phyloP scores from a whole-genome alignment of 2,329 filamentous ascomycete species.

The Diaporthe ampelina region DNA sequence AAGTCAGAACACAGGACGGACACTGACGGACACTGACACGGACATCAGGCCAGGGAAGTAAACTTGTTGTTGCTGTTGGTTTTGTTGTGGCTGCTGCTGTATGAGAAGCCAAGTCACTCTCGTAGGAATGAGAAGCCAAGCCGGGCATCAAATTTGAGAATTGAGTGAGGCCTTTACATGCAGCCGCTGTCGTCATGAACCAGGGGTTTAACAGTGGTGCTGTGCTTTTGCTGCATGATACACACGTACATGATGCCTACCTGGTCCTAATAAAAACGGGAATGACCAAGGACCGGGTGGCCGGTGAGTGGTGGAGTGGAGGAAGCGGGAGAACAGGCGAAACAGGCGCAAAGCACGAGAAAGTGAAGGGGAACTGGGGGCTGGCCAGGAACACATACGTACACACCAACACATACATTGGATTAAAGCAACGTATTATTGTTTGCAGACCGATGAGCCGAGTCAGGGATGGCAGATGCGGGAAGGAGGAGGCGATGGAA shows the following conservation, averaged over 20 bases:
- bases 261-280: neutral
- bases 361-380: neutral
- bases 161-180: neutral
- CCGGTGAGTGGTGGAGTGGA: constrained; percentile 4
- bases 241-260: neutral
- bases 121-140: neutral
- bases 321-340: constrained; percentile 13
- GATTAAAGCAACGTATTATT: constrained; percentile 6
- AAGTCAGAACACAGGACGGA: constrained; percentile 22
- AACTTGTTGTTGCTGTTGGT: neutral
- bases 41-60: constrained; percentile 8
- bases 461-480: constrained; percentile 13
- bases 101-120: neutral
- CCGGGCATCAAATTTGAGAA: neutral
- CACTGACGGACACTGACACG: neutral
- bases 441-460: constrained; percentile 8
- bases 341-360: constrained; percentile 15
- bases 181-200: constrained; percentile 26
- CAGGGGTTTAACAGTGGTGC: neutral
- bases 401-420: neutral
- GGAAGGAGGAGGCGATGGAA: constrained; percentile 6
- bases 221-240: constrained; percentile 16
- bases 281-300: neutral
- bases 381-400: neutral
- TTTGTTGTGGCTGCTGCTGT: neutral